Percentiles rank a stretch among this genome's conserved stretches.
These are phyloP conservation scores for Madurella fahalii DNA, from an alignment of 2,329 filamentous ascomycete genomes.

Conservation along the genomic window DNA sequence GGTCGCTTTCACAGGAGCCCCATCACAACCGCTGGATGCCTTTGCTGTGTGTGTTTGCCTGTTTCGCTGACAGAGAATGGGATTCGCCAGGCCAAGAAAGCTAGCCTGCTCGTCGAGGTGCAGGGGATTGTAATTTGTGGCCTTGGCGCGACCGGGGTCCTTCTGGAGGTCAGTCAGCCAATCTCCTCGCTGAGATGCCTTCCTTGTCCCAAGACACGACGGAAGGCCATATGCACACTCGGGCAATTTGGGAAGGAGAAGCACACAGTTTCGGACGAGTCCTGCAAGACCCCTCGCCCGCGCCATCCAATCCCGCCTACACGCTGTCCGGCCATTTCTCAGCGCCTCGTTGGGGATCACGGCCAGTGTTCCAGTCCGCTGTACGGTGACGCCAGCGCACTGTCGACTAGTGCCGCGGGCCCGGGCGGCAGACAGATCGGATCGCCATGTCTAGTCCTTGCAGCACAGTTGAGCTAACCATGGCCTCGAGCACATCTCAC, in stretches of 20 bases:
- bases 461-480: constrained; percentile 19
- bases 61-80: constrained; percentile 24
- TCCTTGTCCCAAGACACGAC: constrained; percentile 19
- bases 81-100: constrained; percentile 22
- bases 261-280: not conserved
- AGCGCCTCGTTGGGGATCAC: constrained; percentile 1
- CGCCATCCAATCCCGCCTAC: constrained; percentile 7
- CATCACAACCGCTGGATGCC: not conserved
- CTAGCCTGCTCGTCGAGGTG: constrained; percentile 17
- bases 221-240: constrained; percentile 14
- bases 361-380: not conserved
- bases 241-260: constrained; percentile 17
- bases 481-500: constrained; percentile 14
- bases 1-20: not conserved
- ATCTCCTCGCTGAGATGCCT: constrained; percentile 20
- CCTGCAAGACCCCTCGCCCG: constrained; percentile 6
- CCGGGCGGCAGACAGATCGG: constrained; percentile 8
- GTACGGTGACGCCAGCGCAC: not conserved
- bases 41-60: constrained; percentile 1
- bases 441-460: not conserved
- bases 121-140: constrained; percentile 23
- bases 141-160: constrained; percentile 32
- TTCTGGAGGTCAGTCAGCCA: constrained; percentile 29
- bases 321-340: not conserved
- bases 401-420: not conserved